These are phyloP conservation scores for Rhizophagus prolifer DNA, from an alignment of 192 early-diverging fungal species.

Conservation along the genomic window DNA sequence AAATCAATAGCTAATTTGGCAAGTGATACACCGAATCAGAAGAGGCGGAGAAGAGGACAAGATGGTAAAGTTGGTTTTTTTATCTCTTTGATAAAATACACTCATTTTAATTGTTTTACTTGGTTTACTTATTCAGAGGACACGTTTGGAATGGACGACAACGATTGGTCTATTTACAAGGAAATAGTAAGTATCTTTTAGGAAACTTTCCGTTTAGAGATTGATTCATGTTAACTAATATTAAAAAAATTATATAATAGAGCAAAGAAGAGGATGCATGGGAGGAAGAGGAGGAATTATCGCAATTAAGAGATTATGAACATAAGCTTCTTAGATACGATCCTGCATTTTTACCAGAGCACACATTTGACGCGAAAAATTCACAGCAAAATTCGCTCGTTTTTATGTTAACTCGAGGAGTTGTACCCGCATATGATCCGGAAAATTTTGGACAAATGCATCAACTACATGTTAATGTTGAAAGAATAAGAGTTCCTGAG, in stretches of 20 bases:
- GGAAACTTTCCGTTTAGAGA: background rate
- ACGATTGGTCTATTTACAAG: slow-evolving; percentile 90
- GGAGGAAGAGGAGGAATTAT: slow-evolving; percentile 74
- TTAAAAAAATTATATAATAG: slow-evolving; percentile 35
- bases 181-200: slow-evolving; percentile 66
- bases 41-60: slow-evolving; percentile 59
- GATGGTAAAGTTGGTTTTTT: slow-evolving; percentile 44
- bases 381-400: slow-evolving; percentile 71
- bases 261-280: slow-evolving; percentile 78
- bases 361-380: slow-evolving; percentile 65
- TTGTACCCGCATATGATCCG: slow-evolving; percentile 57
- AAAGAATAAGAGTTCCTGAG: slow-evolving; percentile 86
- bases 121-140: slow-evolving; percentile 59
- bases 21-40: slow-evolving; percentile 50
- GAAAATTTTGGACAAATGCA: slow-evolving; percentile 65
- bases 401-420: slow-evolving; percentile 69
- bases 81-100: background rate
- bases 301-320: slow-evolving; percentile 68
- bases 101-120: background rate
- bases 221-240: background rate
- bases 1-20: slow-evolving; percentile 83
- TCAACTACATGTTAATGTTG: slow-evolving; percentile 90
- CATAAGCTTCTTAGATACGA: slow-evolving; percentile 70
- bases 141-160: slow-evolving; percentile 91
- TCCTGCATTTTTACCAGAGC: slow-evolving; percentile 69